A percentile compares a stretch with the other conserved stretches of the same genome.
These are phyloP conservation scores for Epichloe festucae DNA, from an alignment of 2,329 filamentous ascomycete species.

Conservation along the genomic window DNA sequence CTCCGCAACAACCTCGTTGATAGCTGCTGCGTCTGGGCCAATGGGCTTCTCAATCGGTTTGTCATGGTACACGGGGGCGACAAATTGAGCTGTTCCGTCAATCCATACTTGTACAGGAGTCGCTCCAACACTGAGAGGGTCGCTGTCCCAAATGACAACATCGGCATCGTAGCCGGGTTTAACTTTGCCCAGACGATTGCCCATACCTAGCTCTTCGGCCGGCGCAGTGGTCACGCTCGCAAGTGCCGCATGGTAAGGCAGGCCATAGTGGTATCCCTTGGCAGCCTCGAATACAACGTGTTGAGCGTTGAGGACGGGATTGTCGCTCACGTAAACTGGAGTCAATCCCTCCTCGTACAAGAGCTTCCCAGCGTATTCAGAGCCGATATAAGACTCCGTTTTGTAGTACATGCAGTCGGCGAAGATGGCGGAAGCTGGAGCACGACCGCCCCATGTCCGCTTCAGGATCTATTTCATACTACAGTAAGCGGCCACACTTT, in stretches of 20 bases:
- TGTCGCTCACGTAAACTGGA: conserved; percentile 57
- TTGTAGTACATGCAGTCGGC: conserved; percentile 66
- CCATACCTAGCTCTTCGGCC: conserved; percentile 44
- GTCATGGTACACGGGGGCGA: conserved; percentile 38
- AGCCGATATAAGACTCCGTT: conserved; percentile 50
- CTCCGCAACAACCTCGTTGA: conserved; percentile 30
- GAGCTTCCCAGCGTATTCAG: conserved; percentile 52
- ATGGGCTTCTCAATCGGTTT: conserved; percentile 33
- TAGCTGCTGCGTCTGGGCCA: conserved; percentile 22
- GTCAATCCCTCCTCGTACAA: conserved; percentile 53
- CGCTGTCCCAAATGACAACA: conserved; percentile 49
- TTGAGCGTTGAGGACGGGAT: conserved; percentile 56
- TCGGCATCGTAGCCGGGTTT: conserved; percentile 51
- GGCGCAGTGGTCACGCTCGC: conserved; percentile 46
- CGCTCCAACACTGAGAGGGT: conserved; percentile 47
- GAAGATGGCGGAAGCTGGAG: conserved; percentile 50
- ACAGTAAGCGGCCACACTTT: conserved; percentile 2
- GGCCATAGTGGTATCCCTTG: conserved; percentile 45
- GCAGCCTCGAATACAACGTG: conserved; percentile 55
- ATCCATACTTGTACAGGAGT: conserved; percentile 51
- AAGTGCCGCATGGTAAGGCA: conserved; percentile 47
- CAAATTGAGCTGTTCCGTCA: conserved; percentile 42
- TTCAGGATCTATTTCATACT: conserved; percentile 32
- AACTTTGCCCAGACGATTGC: conserved; percentile 44
- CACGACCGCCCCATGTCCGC: conserved; percentile 38